Evolutionary conservation across 306 rosid species (phyloP).

Genomic region (Rosa persica): DNA sequence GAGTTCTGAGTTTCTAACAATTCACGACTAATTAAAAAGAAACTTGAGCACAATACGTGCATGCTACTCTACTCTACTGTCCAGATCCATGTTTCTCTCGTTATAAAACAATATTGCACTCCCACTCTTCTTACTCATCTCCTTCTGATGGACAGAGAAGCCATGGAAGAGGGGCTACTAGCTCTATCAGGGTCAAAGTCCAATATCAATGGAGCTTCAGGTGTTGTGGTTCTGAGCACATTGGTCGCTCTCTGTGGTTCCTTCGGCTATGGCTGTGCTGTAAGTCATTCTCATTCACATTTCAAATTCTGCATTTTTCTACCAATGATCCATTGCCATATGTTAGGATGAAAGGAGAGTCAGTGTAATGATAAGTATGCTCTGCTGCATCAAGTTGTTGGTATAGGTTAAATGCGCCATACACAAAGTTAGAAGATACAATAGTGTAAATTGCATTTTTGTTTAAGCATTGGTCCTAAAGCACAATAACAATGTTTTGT

Average conservation of each 20-base stretch:
- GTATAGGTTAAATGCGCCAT: neutral
- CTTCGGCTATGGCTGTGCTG: slow-evolving; percentile 14
- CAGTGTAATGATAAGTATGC: neutral
- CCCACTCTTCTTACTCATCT: neutral
- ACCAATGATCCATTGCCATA: no score
- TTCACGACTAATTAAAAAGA: neutral
- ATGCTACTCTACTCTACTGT: neutral
- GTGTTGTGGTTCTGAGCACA: slow-evolving; percentile 20
- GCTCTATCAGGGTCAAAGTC: neutral
- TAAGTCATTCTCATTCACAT: slow-evolving; percentile 1
- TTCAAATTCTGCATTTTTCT: neutral
- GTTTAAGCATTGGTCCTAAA: neutral
- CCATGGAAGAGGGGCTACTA: neutral
- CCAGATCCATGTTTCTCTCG: neutral
- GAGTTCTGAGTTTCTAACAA: neutral
- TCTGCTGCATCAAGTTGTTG: neutral
- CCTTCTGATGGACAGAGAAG: neutral
- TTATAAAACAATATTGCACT: neutral
- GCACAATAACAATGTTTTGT: neutral
- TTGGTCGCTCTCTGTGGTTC: slow-evolving; percentile 1
- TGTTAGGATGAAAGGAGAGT: no score
- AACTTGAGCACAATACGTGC: neutral
- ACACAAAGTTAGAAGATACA: neutral
- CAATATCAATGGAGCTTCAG: neutral
- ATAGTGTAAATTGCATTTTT: neutral